Base-by-base conservation (phyloP, 148 eudicot species). In the Diospyros kaki region DNA sequence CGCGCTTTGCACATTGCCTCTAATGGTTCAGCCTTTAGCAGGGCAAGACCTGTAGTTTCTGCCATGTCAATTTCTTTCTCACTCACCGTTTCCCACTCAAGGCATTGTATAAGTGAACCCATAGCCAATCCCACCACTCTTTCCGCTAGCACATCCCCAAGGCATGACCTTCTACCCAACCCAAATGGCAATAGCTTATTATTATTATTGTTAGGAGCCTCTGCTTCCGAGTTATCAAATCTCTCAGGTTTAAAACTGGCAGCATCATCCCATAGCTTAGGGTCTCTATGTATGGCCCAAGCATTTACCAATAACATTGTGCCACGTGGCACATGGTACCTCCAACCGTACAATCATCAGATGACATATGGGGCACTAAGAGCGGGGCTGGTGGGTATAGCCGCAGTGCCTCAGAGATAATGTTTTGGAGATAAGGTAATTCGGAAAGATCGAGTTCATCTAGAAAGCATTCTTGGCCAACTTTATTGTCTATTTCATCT, bases 1-100 rank as follows among this genome's bases (percentile, higher is more conserved):
- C 52, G 72, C n/a, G 76, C 54, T 60, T 17, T 64, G 75, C 80
- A 83, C 68, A 68, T 68, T 1, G 62, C 83, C 67, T 62, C 80
- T 1, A 83, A 51, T 1, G 85, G 80, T 64, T 60, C 18, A 62
- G 40, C 69, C 63, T 83, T 83, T 1, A 73, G 83, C 83, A 83
- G 61, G 11, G 72, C 79, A 14, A 76, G 63, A 6, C 85, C 86
- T 3, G 1, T 28, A 3, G 71, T 82, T 73, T 80, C 84, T 3
- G 72, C 9, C 44, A 83, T 11, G 65, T 83, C 83, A 43, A 79
- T 69, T 45, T 54, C 42, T 44, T 56, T 62, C 7, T 44, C 64
- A 42, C 76, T 62, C 9, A 73, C 52, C 14, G 80, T 69, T 68
- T 83, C 52, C 52, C 52, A 48, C 52, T 48, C 52, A 48, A 48